phyloP scores from a whole-genome alignment of 2,329 filamentous ascomycete genomes.

The Colletotrichum tamarilloi region DNA sequence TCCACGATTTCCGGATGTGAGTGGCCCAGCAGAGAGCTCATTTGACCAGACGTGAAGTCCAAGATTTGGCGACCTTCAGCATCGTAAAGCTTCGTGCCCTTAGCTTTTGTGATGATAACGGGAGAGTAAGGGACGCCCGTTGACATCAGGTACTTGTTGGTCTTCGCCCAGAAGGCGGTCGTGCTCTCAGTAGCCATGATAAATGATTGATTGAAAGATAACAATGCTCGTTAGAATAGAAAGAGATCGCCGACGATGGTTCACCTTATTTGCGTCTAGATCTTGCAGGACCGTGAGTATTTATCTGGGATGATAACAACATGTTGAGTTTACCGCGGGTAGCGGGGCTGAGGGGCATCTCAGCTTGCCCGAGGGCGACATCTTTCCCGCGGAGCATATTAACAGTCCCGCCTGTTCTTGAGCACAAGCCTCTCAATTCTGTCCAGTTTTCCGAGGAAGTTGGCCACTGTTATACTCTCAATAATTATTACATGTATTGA shows the following conservation, averaged over 20 bases:
- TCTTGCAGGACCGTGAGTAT: not conserved
- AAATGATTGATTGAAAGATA: not conserved
- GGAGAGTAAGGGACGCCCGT: slow-evolving; percentile 53
- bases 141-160: slow-evolving; percentile 53
- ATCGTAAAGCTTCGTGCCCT: slow-evolving; percentile 59
- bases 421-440: not conserved
- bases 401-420: not conserved
- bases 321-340: slow-evolving; percentile 19
- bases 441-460: not conserved
- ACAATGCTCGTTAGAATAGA: not conserved
- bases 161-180: slow-evolving; percentile 46
- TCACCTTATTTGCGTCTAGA: rapidly evolving
- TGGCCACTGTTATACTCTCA: not conserved
- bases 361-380: slow-evolving; percentile 12
- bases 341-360: not conserved
- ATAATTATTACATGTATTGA: not conserved
- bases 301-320: slow-evolving; percentile 1
- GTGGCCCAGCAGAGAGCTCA: slow-evolving; percentile 68
- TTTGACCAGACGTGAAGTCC: slow-evolving; percentile 70
- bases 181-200: slow-evolving; percentile 30
- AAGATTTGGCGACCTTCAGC: slow-evolving; percentile 56
- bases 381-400: slow-evolving; percentile 2
- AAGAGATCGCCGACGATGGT: not conserved
- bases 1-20: slow-evolving; percentile 67
- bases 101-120: slow-evolving; percentile 55